Conservation (phyloP, 208 protist species). For the Phytomonas sp. region DNA sequence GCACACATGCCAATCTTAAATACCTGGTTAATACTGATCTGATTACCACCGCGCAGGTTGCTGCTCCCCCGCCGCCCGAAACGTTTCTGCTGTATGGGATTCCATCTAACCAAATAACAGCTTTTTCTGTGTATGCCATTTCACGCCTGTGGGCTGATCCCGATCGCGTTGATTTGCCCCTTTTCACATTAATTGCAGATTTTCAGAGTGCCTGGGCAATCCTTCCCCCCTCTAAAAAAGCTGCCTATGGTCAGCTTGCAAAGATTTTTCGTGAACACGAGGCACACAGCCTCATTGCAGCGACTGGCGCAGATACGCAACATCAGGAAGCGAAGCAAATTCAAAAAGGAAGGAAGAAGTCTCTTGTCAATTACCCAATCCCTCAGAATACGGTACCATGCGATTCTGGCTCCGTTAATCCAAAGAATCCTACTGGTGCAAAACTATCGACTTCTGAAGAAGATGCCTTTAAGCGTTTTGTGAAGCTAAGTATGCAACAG, state of each 20-base stretch:
- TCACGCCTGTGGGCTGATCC: conserved; percentile 36
- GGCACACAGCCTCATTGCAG: not conserved
- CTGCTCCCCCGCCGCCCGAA: conserved; percentile 27
- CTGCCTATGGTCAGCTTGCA: conserved; percentile 38
- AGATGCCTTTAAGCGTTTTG: not conserved
- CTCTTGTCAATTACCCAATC: not conserved
- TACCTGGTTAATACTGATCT: conserved; percentile 61
- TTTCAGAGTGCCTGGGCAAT: conserved; percentile 59
- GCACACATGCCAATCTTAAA: conserved; percentile 39
- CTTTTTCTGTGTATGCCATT: conserved; percentile 73
- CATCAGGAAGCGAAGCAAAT: not conserved
- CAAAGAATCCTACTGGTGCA: not conserved
- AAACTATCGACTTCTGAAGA: not conserved
- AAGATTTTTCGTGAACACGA: conserved; percentile 19
- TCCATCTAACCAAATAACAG: conserved; percentile 30
- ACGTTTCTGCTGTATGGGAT: conserved; percentile 42
- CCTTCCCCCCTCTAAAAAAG: conserved; percentile 42
- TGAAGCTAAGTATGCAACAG: conserved; percentile 1
- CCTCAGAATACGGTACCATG: not conserved
- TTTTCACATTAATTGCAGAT: conserved; percentile 53
- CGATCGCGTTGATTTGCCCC: conserved; percentile 27
- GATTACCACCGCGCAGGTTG: conserved; percentile 28
- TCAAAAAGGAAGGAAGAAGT: not conserved
- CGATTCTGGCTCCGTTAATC: not conserved
- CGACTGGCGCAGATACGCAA: not conserved